Evolutionary conservation across 179 eudicot genomes (phyloP).

Genomic region (Drosera spatulata): DNA sequence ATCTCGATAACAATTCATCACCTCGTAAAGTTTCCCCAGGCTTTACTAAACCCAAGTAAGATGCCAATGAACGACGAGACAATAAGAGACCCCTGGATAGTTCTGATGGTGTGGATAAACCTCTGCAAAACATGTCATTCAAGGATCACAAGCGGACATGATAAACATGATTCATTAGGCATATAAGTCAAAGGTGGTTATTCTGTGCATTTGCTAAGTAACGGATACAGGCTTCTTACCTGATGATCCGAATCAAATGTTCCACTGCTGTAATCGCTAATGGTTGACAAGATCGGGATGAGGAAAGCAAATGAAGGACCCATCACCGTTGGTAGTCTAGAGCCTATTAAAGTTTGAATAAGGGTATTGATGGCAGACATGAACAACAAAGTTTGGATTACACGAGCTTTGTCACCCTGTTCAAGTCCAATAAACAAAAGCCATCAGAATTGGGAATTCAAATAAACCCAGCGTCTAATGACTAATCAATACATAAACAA

Average conservation of each 20-base stretch:
- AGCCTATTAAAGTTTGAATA: conserved; percentile 72
- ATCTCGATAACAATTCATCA: conserved; percentile 11
- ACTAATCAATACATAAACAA: conserved; percentile 1
- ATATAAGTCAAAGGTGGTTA: not conserved
- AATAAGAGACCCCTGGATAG: conserved; percentile 92
- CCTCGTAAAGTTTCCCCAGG: conserved; percentile 97
- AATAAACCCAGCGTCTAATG: not conserved
- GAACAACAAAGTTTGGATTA: conserved; percentile 83
- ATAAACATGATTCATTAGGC: not conserved
- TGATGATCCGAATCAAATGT: conserved; percentile 37
- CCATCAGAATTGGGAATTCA: not conserved
- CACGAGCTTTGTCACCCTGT: conserved; percentile 87
- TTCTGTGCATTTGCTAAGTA: not conserved
- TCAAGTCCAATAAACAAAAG: not conserved
- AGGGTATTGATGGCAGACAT: conserved; percentile 93
- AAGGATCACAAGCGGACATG: not conserved
- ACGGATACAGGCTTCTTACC: conserved; percentile 21
- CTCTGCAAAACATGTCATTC: conserved; percentile 38
- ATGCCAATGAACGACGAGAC: conserved; percentile 84
- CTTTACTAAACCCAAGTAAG: conserved; percentile 87
- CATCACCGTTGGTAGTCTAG: conserved; percentile 89
- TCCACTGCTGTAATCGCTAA: conserved; percentile 79
- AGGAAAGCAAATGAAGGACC: conserved; percentile 91
- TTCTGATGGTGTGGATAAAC: conserved; percentile 92
- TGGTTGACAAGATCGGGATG: conserved; percentile 83